Base-by-base conservation (phyloP, 352 stramenopile species). In the Phytophthora pisi region DNA sequence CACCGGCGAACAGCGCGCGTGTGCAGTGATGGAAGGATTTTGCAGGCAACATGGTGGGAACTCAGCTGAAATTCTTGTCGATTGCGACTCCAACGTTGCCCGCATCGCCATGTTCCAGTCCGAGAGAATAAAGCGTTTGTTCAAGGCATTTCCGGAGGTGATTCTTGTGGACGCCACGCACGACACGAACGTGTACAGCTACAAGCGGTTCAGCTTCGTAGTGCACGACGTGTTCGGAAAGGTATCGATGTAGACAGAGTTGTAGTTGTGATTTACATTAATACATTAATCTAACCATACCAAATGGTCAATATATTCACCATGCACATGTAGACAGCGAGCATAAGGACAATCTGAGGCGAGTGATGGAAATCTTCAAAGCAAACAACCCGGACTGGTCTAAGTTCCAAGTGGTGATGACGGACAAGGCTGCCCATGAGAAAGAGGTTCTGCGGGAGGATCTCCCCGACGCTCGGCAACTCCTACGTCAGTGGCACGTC, bases 241-340 rank as follows among this genome's bases (percentile, higher is more conserved):
- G 49, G 55, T 47, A 57, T 46, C 6, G 13, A 46, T 9, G 40
- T 46, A 46, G 40, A 46, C 16, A 16, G 16, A 9, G 15, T 46
- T n/a, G 2, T 46, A 46, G 40, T 46, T 46, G 40, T 34, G 1
- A 6, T 43, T 11, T 61, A 7, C 20, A 3, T 11, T 66, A 60
- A 60, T 57, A 55, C 20, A 42, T 8, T 36, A 45, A 54, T 51
- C 34, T 47, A 45, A 57, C 16, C 2, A 45, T 8, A 20, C 0
- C 10, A 7, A 4, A 67, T 43, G 54, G 45, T 34, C 47, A 69
- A 57, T 69, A 65, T 26, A 30, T 66, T 24, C 51, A 61, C 20
- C 60, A 68, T 34, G 43, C 66, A 5, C 43, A 69, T 40, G 66
- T 73, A 26, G 54, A 53, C n/a, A 73, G 26, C 3, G 64, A 64